phyloP scores from a whole-genome alignment of 2,329 filamentous ascomycete species.

The Periconia digitata region DNA sequence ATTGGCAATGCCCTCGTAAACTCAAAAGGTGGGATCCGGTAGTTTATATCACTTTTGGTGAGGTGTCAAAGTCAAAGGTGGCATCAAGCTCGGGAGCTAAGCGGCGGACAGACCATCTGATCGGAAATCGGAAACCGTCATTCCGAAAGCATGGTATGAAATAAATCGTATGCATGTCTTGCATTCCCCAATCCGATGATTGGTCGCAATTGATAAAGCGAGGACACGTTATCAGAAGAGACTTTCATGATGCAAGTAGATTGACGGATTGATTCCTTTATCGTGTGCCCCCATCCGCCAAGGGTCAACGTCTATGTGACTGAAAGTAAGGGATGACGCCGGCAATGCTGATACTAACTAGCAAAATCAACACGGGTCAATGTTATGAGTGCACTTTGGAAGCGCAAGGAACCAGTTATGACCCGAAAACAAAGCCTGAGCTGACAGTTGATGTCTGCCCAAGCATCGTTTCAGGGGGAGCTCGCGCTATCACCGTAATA shows the following conservation, averaged over 20 bases:
- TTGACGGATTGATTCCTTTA: neutral
- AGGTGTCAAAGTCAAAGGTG: constrained; percentile 28
- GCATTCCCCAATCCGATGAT: too few relatives aligned
- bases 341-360: constrained; percentile 21
- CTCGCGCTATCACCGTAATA: constrained; percentile 26
- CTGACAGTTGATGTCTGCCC: neutral
- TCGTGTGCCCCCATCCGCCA: neutral
- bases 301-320: neutral
- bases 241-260: neutral
- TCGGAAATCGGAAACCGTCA: constrained; percentile 19
- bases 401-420: neutral
- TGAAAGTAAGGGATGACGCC: constrained; percentile 12
- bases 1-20: neutral
- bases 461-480: constrained; percentile 3
- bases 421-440: neutral
- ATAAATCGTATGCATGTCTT: too few relatives aligned
- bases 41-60: constrained; percentile 10
- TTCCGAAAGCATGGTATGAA: constrained; percentile 4
- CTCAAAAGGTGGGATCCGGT: neutral
- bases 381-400: constrained; percentile 11
- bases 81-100: constrained; percentile 35
- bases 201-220: too few relatives aligned
- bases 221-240: too few relatives aligned
- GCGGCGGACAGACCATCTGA: constrained; percentile 17
- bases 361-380: constrained; percentile 7